Conservation (phyloP, 805 yeast species). For the Candida montana region DNA sequence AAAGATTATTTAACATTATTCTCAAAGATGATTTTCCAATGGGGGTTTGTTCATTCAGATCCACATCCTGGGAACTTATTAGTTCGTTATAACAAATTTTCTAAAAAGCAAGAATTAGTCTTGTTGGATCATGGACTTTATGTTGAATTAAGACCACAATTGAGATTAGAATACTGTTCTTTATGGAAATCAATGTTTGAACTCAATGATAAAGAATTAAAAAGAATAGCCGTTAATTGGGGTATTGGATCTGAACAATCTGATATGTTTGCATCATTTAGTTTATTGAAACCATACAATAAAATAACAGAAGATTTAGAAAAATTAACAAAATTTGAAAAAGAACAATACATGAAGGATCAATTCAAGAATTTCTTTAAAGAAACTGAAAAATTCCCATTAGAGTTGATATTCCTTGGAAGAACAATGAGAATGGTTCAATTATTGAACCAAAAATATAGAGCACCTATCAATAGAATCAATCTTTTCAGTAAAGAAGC, state of each 20-base stretch:
- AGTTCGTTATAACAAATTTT: constrained; percentile 34
- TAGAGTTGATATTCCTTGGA: constrained; percentile 58
- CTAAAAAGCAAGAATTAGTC: constrained; percentile 48
- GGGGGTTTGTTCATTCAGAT: constrained; percentile 64
- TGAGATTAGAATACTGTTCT: constrained; percentile 50
- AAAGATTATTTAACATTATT: constrained; percentile 43
- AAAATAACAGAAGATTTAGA: constrained; percentile 25
- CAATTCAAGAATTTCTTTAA: constrained; percentile 50
- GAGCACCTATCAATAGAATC: constrained; percentile 71
- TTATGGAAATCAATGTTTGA: constrained; percentile 62
- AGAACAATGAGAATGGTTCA: constrained; percentile 74
- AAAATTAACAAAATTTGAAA: constrained; percentile 33
- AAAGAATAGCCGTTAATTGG: constrained; percentile 51
- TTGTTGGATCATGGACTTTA: constrained; percentile 74
- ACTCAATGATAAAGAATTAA: constrained; percentile 42
- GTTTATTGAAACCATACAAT: constrained; percentile 43
- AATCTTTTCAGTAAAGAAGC: constrained; percentile 59
- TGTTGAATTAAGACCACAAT: constrained; percentile 43
- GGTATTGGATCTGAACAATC: constrained; percentile 56
- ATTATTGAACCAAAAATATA: constrained; percentile 56
- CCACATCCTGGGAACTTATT: constrained; percentile 80
- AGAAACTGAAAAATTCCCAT: constrained; percentile 63
- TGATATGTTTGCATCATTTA: constrained; percentile 55
- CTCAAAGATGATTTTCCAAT: constrained; percentile 51
- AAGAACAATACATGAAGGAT: constrained; percentile 38